These are phyloP conservation scores for Lathyrus sativus DNA, from an alignment of 306 rosid species.

Conservation along the genomic window DNA sequence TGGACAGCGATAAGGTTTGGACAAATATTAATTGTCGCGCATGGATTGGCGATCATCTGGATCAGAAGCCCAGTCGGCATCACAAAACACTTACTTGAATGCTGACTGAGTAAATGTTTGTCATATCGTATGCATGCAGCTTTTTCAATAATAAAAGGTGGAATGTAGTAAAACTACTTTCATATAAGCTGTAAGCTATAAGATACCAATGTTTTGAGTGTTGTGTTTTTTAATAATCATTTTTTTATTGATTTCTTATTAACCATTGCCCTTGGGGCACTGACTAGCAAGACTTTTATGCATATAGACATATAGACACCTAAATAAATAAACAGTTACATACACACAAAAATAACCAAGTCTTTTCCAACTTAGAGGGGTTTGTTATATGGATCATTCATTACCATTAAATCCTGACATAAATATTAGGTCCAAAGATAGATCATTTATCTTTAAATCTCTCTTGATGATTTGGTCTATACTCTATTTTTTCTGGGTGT, in stretches of 20 bases:
- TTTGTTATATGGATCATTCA: neutral
- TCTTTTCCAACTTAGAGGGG: neutral
- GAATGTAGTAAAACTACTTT: neutral
- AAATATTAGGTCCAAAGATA: neutral
- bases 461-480: neutral
- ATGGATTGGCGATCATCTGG: no score
- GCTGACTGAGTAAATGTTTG: neutral
- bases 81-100: neutral
- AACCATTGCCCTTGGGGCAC: neutral
- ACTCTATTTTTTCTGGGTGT: constrained; percentile 7
- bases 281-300: neutral
- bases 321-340: neutral
- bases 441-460: neutral
- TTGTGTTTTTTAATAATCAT: neutral
- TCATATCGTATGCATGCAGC: neutral
- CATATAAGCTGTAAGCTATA: neutral
- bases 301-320: neutral
- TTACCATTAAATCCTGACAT: neutral
- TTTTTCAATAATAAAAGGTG: neutral
- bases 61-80: no score
- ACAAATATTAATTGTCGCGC: neutral
- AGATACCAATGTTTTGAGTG: constrained; percentile 8
- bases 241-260: neutral
- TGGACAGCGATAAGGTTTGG: neutral
- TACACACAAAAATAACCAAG: neutral